phyloP scores from a whole-genome alignment of 2,329 filamentous ascomycete genomes.

The Lachnellula subtilissima region DNA sequence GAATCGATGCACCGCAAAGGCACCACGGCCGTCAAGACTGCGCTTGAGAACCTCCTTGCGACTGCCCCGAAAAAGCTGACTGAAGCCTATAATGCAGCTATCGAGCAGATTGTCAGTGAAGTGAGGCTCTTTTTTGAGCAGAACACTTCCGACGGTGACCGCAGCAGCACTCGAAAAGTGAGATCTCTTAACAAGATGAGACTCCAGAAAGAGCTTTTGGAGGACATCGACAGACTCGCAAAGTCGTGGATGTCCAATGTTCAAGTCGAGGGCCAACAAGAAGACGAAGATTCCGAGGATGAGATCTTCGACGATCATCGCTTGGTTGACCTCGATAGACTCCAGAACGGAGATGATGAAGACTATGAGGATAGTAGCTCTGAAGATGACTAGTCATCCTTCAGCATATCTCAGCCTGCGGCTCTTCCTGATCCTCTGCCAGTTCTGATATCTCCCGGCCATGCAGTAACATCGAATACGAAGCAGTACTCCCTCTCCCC shows the following conservation, averaged over 20 bases:
- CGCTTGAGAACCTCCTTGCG: not conserved
- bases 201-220: not conserved
- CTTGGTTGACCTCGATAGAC: not conserved
- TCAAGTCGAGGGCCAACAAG: not conserved
- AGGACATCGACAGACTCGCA: not conserved
- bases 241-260: not conserved
- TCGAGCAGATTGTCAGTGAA: conserved; percentile 2
- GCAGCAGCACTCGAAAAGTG: conserved; percentile 1
- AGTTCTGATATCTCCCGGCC: no score
- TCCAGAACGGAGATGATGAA: not conserved
- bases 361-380: not conserved
- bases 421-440: no score
- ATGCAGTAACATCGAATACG: no score
- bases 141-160: conserved; percentile 4
- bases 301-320: not conserved
- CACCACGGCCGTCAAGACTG: not conserved
- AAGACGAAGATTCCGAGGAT: not conserved
- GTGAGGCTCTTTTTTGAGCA: conserved; percentile 10
- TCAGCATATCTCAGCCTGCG: not conserved
- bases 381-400: not conserved
- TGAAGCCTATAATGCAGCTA: not conserved
- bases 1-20: conserved; percentile 4
- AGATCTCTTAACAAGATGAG: conserved; percentile 1
- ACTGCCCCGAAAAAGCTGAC: not conserved
- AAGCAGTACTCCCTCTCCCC: no score